A percentile compares a stretch with the other conserved stretches of the same genome.
These are phyloP conservation scores for Candida germanica DNA, from an alignment of 805 yeast genomes.

Conservation along the genomic window DNA sequence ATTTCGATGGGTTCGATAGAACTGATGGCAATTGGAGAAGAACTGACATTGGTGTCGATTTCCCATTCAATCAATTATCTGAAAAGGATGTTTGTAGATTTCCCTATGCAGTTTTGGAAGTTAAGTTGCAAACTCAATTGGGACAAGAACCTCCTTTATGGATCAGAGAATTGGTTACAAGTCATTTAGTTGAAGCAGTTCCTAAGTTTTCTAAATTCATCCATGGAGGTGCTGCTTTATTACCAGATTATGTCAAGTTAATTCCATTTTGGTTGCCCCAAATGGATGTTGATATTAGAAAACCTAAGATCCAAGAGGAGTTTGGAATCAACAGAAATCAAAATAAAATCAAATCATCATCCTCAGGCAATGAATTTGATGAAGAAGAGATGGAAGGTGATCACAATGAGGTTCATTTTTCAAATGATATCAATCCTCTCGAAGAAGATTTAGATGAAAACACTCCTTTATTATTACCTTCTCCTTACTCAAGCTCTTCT, in stretches of 20 bases:
- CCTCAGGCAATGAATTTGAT: constrained; percentile 60
- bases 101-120: constrained; percentile 97
- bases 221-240: constrained; percentile 91
- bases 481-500: constrained; percentile 25
- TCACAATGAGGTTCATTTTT: constrained; percentile 34
- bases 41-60: constrained; percentile 96
- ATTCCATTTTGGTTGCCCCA: constrained; percentile 98
- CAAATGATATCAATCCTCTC: constrained; percentile 44
- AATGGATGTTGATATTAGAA: constrained; percentile 92
- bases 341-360: constrained; percentile 24
- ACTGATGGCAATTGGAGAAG: constrained; percentile 96
- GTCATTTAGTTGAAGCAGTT: constrained; percentile 95
- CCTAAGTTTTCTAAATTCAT: constrained; percentile 97
- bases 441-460: constrained; percentile 50
- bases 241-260: constrained; percentile 77
- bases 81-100: constrained; percentile 86
- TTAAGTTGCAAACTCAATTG: constrained; percentile 92
- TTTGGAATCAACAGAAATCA: constrained; percentile 58
- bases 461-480: constrained; percentile 42
- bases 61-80: constrained; percentile 85
- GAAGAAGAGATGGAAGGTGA: constrained; percentile 52
- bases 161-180: constrained; percentile 88
- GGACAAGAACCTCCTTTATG: constrained; percentile 99
- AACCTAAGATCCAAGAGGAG: constrained; percentile 63
- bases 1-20: constrained; percentile 89